phyloP scores from a whole-genome alignment of 805 yeast genomes.

The Metschnikowia similis region DNA sequence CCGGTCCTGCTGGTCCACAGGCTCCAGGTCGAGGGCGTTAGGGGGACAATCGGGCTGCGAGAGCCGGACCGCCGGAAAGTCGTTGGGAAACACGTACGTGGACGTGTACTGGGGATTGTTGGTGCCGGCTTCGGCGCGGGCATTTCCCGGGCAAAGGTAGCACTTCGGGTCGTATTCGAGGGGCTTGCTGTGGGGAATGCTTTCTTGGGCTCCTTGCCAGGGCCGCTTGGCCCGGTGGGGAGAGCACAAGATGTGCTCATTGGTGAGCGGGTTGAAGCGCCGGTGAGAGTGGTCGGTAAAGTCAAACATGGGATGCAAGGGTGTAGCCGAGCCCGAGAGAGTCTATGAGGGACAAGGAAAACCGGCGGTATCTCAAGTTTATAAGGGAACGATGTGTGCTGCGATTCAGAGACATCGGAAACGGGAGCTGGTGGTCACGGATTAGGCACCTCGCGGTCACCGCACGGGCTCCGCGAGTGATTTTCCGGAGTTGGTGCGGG shows the following conservation, averaged over 20 bases:
- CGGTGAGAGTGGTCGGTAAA: constrained; percentile 61
- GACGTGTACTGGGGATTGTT: constrained; percentile 52
- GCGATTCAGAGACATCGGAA: background rate
- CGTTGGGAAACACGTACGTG: constrained; percentile 63
- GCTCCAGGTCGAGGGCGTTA: background rate
- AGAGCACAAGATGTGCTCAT: constrained; percentile 64
- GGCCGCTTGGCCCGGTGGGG: constrained; percentile 78
- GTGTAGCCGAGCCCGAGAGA: background rate
- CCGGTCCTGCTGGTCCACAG: constrained; percentile 12
- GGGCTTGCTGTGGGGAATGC: constrained; percentile 33
- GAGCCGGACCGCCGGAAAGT: constrained; percentile 63
- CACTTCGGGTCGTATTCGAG: constrained; percentile 63
- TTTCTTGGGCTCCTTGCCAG: constrained; percentile 75
- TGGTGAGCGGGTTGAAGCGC: constrained; percentile 65
- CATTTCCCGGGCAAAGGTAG: constrained; percentile 69
- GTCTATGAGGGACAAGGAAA: background rate
- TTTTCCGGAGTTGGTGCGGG: constrained; percentile 4
- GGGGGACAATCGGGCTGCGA: constrained; percentile 21
- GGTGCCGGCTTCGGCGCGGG: constrained; percentile 54
- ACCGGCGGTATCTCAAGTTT: background rate
- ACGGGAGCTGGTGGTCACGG: background rate
- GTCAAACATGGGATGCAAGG: constrained; percentile 30
- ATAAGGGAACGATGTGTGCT: background rate
- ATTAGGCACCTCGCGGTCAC: background rate
- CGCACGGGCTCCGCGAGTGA: background rate